Base-by-base conservation (phyloP, 768 basidiomycete species). In the Piloderma croceum region DNA sequence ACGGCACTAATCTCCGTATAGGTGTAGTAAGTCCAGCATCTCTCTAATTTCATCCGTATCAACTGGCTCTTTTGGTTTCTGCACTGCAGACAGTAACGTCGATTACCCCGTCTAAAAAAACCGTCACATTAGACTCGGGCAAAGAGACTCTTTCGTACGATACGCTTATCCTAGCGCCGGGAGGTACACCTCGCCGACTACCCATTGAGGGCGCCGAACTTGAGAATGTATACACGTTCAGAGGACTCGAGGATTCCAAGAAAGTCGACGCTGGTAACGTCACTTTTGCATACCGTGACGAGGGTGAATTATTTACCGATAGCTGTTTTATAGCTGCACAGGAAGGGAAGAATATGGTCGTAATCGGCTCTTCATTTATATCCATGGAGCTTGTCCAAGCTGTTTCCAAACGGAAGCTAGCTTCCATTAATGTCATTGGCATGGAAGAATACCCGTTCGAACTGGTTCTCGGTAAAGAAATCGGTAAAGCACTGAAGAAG, bases 351-450 rank as follows among this genome's bases (percentile, higher is more conserved):
- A 69, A 70, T 36, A 59, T 84, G 44, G 89, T 90, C 23, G 75
- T 93, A 10, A 82, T 94, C 47, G 92, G 92, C 3, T 84, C 81
- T 36, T 88, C 84, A 11, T 96, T 93, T 66, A 96, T 96, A 52
- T 79, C 84, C 41, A 89, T 96, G 89, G 88, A 92, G 58, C 68
- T 90, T n/a, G 88, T 89, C 6, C 72, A 68, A n/a, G 84, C 88
- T 1, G 62, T 85, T 3, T 60, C 77, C 6, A 79, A 79, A 50
- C 79, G 84, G 39, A 82, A 83, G 48, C 79, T 90, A 17, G 83
- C 83, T 10, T 83, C 81, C 22, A 81, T 92, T 32, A 80, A 87
- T 46, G 81, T 94, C 45, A 75, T 96, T 39, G 90, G 90, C 2
- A 81, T 81, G 79, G 84, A 86, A 50, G 73, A 80, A 39, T 71